Base-by-base conservation (phyloP, 768 basidiomycete genomes). In the Rhizopogon rudus region DNA sequence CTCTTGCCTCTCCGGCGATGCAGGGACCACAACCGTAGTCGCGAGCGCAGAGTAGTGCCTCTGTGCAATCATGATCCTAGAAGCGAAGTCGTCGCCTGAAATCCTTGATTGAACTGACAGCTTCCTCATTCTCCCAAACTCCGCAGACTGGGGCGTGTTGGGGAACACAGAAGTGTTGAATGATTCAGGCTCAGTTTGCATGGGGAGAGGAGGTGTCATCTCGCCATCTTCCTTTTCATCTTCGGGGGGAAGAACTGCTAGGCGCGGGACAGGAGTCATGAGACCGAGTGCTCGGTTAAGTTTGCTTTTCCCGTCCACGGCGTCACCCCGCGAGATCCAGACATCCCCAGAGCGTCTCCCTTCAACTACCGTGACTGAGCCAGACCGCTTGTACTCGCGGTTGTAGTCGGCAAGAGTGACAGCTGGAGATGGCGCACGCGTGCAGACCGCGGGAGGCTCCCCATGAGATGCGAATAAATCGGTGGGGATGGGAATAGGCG, bases 241-340 rank as follows among this genome's bases (percentile, higher is more conserved):
- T 41, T 81, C 77, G 2, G 73, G 70, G 3, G 86, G 87, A 5
- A 89, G 74, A 44, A 89, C 82, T 8, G 86, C 82, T 1, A 91
- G 77, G 64, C 82, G 85, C 37, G 88, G 87, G 49, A 74, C 77
- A 17, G 86, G 79, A 9, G 75, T 69, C 33, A 89, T 76, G 71
- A 89, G 77, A n/a, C 77, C 80, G 29, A 89, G 62, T 2, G 83
- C 83, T 17, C 86, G 81, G 42, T 80, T 75, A 31, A 87, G 59
- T 61, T 82, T 85, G 53, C 72, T 71, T 67, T 83, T 86, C 1
- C 84, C 84, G 48, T 86, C 83, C 20, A 85, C 72, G 6, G 87
- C 87, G 57, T 88, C 81, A n/a, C 87, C 86, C 52, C 84, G 85
- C 12, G 80, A 66, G 59, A 89, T 68, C 88, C 88, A 88, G 29